Base-by-base conservation (phyloP, 164 flowering plant species). In the Cinnamomum micranthum region DNA sequence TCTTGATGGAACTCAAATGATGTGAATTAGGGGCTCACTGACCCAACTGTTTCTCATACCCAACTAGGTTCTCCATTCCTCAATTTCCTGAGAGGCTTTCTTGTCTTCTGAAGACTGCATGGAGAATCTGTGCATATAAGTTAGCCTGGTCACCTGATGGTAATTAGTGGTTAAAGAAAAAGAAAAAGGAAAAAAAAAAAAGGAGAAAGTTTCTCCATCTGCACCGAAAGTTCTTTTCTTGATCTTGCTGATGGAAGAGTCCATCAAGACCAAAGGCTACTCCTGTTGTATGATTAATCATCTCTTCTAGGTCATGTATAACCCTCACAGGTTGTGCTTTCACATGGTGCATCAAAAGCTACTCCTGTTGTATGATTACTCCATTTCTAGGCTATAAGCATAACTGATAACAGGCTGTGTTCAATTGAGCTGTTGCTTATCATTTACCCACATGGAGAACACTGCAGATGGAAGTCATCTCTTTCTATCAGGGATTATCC, bases 1-100 rank as follows among this genome's bases (percentile, higher is more conserved):
- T 80, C 86, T 31, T 74, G 50, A 2, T 78, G 74, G 76, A 83
- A 78, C 55, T 75, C 73, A 25, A n/a, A 77, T 63, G 73, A 76
- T 33, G 73, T 70, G 58, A 72, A 69, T 77, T 86, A 83, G 77
- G n/a, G 52, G 41, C 41, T 19, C 17, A 17, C 70, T 67, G 12
- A 67, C 41, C 70, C 27, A 65, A 27, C 70, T 27, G 14, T 28
- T 67, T 31, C 50, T 28, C 7, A 17, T 19, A 28, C 50, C 70
- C 50, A 28, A 67, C 50, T 67, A 67, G 47, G 15, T n/a, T 14
- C 70, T 15, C 22, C 47, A 19, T 22, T 2, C 71, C 35, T 31
- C 35, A 31, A 31, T 31, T 31, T n/a, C 28, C 55, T 20, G 17
- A 14, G 60, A 20, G 60, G 17, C 6, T 20, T 17, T 55, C 17